Base-by-base conservation (phyloP, 495 filamentous ascomycete genomes). In the Penicillium salamii region DNA sequence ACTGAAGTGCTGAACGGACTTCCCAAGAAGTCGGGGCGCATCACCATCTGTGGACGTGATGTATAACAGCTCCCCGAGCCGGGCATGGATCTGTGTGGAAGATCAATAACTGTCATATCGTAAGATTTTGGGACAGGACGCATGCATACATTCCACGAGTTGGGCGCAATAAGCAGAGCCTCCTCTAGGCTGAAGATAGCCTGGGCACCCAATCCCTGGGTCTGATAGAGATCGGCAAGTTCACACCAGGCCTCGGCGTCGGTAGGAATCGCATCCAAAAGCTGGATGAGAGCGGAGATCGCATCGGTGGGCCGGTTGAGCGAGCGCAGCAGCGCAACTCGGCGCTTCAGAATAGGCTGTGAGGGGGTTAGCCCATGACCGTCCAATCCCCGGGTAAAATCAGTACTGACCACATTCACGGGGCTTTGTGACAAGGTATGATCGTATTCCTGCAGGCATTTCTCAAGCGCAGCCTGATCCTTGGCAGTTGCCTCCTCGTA, bases 201-300 rank as follows among this genome's bases (percentile, higher is more conserved):
- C 63, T 96, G 92, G 17, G 80, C 65, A 56, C 86, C 87, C 58
- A 89, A 68, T 5, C 87, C 87, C 58, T 90, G 86, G 1, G 76
- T 70, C 37, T 90, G 71, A 65, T 98, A 97, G 26, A 97, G 68
- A 55, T 92, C 88, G 26, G 88, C 78, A 55, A 98, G 76, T 72
- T 98, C 93, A 43, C 89, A 84, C 93, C 93, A 98, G 14, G 89
- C 85, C 66, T 98, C 93, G 9, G 86, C 85, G 72, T 97, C 95
- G 7, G 89, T 96, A 5, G 93, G 92, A 8, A 87, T 86, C 49
- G 85, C 80, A 51, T 91, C 84, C 34, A 98, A 77, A 23, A 97
- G 74, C 49, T 84, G 75, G 50, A 84, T 80, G 34, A 97, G 70
- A 32, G 82, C 81, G 42, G 82, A 73, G 38, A 89, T 87, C 11